A percentile compares a stretch with the other conserved stretches of the same genome.
phyloP scores from a whole-genome alignment of 2,329 filamentous ascomycete genomes.

The Trichoderma harzianum region DNA sequence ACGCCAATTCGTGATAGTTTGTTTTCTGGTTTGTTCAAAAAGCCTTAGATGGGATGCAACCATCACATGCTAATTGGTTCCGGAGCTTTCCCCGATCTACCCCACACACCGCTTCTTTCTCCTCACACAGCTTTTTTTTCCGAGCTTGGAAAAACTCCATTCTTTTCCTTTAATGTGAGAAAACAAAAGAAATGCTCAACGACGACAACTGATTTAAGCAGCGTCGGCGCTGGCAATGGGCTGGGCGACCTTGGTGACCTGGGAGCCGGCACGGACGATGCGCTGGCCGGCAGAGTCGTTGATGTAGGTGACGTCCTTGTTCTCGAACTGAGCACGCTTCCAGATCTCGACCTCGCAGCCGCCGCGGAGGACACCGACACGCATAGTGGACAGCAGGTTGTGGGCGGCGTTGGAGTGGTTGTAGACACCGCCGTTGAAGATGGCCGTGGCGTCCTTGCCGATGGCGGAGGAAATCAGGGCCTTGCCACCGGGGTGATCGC shows the following conservation, averaged over 20 bases:
- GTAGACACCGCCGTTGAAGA: slow-evolving; percentile 91
- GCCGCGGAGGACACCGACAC: slow-evolving; percentile 80
- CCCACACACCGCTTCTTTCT: neutral
- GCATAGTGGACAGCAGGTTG: slow-evolving; percentile 84
- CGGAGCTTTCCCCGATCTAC: neutral
- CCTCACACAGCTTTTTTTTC: neutral
- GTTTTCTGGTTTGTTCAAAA: neutral
- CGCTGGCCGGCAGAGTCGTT: slow-evolving; percentile 78
- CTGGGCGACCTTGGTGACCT: slow-evolving; percentile 78
- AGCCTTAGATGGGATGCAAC: neutral
- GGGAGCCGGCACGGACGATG: slow-evolving; percentile 80
- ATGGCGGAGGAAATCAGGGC: slow-evolving; percentile 78
- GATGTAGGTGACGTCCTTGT: slow-evolving; percentile 75
- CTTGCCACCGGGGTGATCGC: slow-evolving; percentile 86
- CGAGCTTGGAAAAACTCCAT: neutral
- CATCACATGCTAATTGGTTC: neutral
- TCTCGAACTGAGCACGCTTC: slow-evolving; percentile 81
- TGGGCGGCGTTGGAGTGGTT: slow-evolving; percentile 86
- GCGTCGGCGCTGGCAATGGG: slow-evolving; percentile 81
- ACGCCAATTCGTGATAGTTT: slow-evolving; percentile 14
- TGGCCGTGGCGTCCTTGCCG: slow-evolving; percentile 83
- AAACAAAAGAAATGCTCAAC: neutral
- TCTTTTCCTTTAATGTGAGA: neutral
- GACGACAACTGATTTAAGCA: slow-evolving; percentile 49
- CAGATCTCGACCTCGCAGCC: slow-evolving; percentile 90